Conservation (phyloP, 2,329 filamentous ascomycete genomes). For the Pyrenochaeta sp. region DNA sequence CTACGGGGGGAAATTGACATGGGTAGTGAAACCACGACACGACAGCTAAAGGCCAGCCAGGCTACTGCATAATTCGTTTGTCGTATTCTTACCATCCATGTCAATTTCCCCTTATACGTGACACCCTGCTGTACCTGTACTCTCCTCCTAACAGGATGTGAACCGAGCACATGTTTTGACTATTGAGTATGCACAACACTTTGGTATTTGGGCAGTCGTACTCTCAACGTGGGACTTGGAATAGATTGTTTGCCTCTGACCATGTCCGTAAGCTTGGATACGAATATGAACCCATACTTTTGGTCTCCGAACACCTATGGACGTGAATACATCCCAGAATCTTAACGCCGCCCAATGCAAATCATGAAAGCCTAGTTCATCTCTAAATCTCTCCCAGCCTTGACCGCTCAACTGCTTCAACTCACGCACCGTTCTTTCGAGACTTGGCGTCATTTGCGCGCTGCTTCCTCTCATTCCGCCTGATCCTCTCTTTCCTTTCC, state of each 20-base stretch:
- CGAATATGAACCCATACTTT: slow-evolving; percentile 11
- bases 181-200: not conserved
- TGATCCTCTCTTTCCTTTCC: slow-evolving; percentile 61
- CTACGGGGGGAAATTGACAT: no score
- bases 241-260: not conserved
- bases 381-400: slow-evolving; percentile 3
- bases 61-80: no score
- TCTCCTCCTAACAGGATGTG: no score
- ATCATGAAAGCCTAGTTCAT: slow-evolving; percentile 24
- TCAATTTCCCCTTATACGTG: no score
- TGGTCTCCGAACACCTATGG: slow-evolving; percentile 11
- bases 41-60: no score
- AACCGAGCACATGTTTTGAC: no score
- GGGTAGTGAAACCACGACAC: no score
- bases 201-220: not conserved
- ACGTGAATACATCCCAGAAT: slow-evolving; percentile 23
- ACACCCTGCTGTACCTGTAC: no score
- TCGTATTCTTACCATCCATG: no score
- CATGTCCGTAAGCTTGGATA: not conserved
- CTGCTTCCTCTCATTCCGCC: slow-evolving; percentile 55
- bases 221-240: not conserved
- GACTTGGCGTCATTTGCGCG: slow-evolving; percentile 70
- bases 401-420: slow-evolving; percentile 16
- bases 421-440: slow-evolving; percentile 58
- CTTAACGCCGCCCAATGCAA: slow-evolving; percentile 43